A percentile compares a stretch with the other conserved stretches of the same genome.
Evolutionary conservation across 805 yeast genomes (phyloP).

Genomic region (Candida oleophila): DNA sequence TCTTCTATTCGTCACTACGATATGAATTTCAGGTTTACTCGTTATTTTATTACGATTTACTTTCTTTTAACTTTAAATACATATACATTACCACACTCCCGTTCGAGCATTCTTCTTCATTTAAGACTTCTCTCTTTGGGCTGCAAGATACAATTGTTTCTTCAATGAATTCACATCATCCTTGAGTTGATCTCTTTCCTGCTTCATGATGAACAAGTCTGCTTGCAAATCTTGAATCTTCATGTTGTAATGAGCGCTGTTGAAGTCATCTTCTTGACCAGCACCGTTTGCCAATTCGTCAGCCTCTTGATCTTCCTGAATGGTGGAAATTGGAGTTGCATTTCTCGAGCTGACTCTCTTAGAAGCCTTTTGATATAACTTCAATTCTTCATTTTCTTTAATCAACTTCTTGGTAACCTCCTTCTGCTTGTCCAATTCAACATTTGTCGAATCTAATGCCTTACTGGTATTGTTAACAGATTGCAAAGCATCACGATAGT

Average conservation of each 20-base stretch:
- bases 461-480: conserved; percentile 72
- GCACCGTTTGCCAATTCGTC: conserved; percentile 16
- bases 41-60: not conserved
- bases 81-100: not conserved
- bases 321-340: conserved; percentile 20
- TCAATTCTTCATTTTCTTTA: conserved; percentile 69
- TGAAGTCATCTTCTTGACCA: conserved; percentile 22
- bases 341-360: conserved; percentile 31
- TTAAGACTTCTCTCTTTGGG: conserved; percentile 6
- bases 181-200: conserved; percentile 78
- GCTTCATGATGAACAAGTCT: conserved; percentile 73
- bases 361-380: conserved; percentile 47
- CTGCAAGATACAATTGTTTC: conserved; percentile 47
- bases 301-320: conserved; percentile 10
- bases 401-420: conserved; percentile 53
- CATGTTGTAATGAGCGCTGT: conserved; percentile 62
- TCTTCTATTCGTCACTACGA: not conserved
- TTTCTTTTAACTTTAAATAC: not conserved
- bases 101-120: not conserved
- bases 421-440: conserved; percentile 63
- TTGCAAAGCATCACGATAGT: conserved; percentile 69
- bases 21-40: not conserved
- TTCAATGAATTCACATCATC: conserved; percentile 58
- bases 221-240: conserved; percentile 82
- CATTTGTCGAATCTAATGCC: conserved; percentile 73